Evolutionary conservation across 306 rosid species (phyloP).

Genomic region (Fagus crenata): DNA sequence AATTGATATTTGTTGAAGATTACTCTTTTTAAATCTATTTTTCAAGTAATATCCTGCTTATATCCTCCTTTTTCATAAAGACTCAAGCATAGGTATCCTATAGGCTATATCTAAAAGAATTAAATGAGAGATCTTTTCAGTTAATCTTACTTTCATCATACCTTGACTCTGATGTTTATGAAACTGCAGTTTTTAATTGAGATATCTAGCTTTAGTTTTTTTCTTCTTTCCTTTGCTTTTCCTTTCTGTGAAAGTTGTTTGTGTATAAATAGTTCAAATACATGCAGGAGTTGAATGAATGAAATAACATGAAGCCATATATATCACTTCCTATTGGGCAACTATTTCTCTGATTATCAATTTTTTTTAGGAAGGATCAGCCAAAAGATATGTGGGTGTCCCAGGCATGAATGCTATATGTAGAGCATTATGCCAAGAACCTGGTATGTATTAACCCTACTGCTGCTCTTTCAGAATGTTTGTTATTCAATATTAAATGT

Average conservation of each 20-base stretch:
- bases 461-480: constrained; percentile 20
- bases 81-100: background rate
- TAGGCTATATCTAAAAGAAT: background rate
- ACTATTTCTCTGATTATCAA: constrained; percentile 39
- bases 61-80: background rate
- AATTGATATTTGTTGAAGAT: background rate
- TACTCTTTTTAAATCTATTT: background rate
- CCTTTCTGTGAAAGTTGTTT: background rate
- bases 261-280: constrained; percentile 10
- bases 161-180: no score
- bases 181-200: background rate
- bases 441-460: constrained; percentile 50
- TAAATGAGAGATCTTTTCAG: background rate
- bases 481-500: constrained; percentile 26
- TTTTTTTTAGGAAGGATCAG: constrained; percentile 60
- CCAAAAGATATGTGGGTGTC: constrained; percentile 78
- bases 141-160: background rate
- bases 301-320: background rate
- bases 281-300: constrained; percentile 11
- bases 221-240: background rate
- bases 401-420: constrained; percentile 97
- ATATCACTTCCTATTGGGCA: constrained; percentile 15
- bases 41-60: background rate
- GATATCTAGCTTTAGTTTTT: background rate
- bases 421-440: constrained; percentile 69